Base-by-base conservation (phyloP, 805 yeast genomes). In the Candida quercuum region DNA sequence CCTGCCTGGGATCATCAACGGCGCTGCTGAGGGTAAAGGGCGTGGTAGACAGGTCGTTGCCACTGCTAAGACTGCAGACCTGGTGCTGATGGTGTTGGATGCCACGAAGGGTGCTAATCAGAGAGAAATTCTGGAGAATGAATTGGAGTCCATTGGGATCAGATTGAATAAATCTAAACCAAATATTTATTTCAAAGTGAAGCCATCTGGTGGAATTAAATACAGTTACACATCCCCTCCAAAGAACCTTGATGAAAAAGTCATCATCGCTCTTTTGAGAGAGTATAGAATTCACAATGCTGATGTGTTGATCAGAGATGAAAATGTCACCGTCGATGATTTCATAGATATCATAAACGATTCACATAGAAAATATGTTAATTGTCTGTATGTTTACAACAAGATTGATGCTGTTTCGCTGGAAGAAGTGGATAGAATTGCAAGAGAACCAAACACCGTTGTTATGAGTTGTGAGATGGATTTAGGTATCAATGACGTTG, bases 11-110 rank as follows among this genome's bases (percentile, higher is more conserved):
- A 91, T 91, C 50, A 91, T 91, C 40, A 86, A 86, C 58, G 98
- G 98, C 31, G 98, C 98, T 4, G 73, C 94, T 25, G 96, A 86
- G 57, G 98, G 98, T 53, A 89, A 89, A 61, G 99, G 99, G 51
- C 78, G 99, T 61, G 98, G 98, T 40, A 74, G 96, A 52, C 98
- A 93, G 60, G 98, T 93, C 29, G 89, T 91, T 47, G 84, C 98
- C 2, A 93, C 96, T 0, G 95, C 97, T 0, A 82, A 93, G 59
- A 91, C 98, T 0, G 88, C 96, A 0, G 98, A 93, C 56, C 66
- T 91, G 55, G 81, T 91, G 43, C 65, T 91, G 54, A 93, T 91
- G 95, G 88, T 91, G 38, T 64, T 91, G 46, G 99, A 91, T 63
- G 96, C 98, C 2, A 91, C 99, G 2, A 93, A 93, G 59, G 86